Conservation (phyloP, 2,329 filamentous ascomycete species). For the Trichoderma endophyticum region DNA sequence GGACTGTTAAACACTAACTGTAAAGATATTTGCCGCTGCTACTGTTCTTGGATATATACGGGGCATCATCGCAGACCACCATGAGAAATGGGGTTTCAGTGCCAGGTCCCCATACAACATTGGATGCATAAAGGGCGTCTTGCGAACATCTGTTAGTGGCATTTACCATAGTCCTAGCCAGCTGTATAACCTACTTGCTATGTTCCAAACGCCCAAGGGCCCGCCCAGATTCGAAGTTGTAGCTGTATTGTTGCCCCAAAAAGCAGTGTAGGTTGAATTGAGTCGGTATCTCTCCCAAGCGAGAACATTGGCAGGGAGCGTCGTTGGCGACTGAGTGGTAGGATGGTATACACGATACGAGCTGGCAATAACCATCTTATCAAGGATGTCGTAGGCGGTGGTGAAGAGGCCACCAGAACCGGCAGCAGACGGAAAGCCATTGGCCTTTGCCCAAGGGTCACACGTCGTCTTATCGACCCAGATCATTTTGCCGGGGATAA, state of each 20-base stretch:
- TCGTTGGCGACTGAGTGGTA: not conserved
- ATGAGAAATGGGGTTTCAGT: not conserved
- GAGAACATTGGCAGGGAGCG: not conserved
- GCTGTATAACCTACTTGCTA: not conserved
- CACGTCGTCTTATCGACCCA: not conserved
- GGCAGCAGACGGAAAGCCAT: not conserved
- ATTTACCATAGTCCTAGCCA: not conserved
- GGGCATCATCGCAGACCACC: not conserved
- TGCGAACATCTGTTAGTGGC: not conserved
- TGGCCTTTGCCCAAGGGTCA: not conserved
- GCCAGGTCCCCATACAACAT: not conserved
- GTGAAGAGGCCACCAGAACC: constrained; percentile 2
- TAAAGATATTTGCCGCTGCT: not conserved
- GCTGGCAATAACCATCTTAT: not conserved
- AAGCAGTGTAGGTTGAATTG: not conserved
- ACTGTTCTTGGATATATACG: not conserved
- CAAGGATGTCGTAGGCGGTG: not conserved
- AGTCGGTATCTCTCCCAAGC: not conserved
- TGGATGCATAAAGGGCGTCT: not conserved
- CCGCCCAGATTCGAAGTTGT: not conserved
- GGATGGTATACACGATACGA: not conserved
- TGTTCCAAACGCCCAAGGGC: not conserved
- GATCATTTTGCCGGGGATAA: not conserved
- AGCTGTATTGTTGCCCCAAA: not conserved
- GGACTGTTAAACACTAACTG: not conserved